Percentiles rank a stretch among this genome's conserved stretches.
These are phyloP conservation scores for Apiospora pterosperma DNA, from an alignment of 2,329 filamentous ascomycete species.

Conservation along the genomic window DNA sequence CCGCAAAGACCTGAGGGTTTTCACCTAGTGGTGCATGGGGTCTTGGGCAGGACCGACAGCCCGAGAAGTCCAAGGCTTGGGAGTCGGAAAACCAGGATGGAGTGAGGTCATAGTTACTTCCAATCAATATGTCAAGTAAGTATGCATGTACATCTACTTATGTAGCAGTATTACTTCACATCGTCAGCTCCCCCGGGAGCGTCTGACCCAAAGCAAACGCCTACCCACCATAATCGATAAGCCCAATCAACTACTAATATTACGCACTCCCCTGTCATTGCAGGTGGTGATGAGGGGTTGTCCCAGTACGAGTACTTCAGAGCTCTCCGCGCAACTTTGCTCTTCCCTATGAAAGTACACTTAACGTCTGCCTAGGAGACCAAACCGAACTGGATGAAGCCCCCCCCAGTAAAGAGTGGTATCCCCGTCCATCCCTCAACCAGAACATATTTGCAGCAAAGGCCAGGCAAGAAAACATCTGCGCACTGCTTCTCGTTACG, in stretches of 20 bases:
- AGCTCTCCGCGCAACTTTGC: not conserved
- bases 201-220: not conserved
- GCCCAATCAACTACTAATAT: not conserved
- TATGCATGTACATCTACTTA: not conserved
- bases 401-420: not conserved
- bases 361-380: not conserved
- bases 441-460: not conserved
- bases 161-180: not conserved
- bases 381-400: not conserved
- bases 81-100: not conserved
- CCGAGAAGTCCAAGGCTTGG: not conserved
- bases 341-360: not conserved
- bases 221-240: not conserved
- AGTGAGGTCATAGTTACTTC: slow-evolving; percentile 2
- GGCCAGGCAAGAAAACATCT: not conserved
- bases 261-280: slow-evolving; percentile 1
- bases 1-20: not conserved
- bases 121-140: no score
- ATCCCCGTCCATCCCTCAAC: not conserved
- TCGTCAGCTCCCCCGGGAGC: not conserved
- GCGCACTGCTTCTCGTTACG: not conserved
- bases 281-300: not conserved
- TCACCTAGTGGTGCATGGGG: not conserved
- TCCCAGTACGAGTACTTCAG: not conserved
- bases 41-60: not conserved